Evolutionary conservation across 23 red algal species (phyloP).

Genomic region (Pyropia yezoensis): DNA sequence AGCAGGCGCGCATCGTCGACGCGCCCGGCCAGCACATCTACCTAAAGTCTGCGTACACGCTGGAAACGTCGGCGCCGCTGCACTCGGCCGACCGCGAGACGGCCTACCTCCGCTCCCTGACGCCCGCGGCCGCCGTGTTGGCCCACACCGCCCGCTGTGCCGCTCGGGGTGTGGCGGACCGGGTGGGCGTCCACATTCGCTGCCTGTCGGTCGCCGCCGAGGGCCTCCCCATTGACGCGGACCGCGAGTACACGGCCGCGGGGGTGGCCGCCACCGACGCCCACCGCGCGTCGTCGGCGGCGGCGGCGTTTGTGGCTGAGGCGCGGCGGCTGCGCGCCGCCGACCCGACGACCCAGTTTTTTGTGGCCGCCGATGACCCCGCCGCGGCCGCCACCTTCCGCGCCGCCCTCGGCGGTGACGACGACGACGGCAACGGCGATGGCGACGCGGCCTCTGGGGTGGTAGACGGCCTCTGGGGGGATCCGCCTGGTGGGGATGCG

Average conservation of each 20-base stretch:
- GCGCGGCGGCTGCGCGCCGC: slow-evolving; percentile 3
- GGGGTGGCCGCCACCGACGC: slow-evolving; percentile 31
- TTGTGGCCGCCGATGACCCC: slow-evolving; percentile 37
- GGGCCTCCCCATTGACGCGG: slow-evolving; percentile 13
- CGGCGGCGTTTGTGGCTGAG: slow-evolving; percentile 15
- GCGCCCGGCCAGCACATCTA: slow-evolving; percentile 22
- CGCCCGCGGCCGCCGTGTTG: slow-evolving; percentile 8
- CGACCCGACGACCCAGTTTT: slow-evolving; percentile 20
- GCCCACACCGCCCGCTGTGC: slow-evolving; percentile 4
- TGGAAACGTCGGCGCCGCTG: slow-evolving; percentile 2
- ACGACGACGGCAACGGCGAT: too few relatives aligned
- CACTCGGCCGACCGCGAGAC: slow-evolving; percentile 2
- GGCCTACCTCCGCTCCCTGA: slow-evolving; percentile 7
- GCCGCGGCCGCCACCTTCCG: neutral
- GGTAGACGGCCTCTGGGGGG: too few relatives aligned
- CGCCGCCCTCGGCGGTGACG: too few relatives aligned
- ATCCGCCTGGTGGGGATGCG: too few relatives aligned
- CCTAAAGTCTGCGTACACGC: slow-evolving; percentile 38
- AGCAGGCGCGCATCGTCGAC: neutral
- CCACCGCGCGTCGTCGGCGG: slow-evolving; percentile 18
- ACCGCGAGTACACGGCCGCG: slow-evolving; percentile 26
- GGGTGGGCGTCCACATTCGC: slow-evolving; percentile 38
- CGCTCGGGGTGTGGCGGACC: neutral
- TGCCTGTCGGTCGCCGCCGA: slow-evolving; percentile 31
- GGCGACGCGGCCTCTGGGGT: too few relatives aligned